Conservation (phyloP, 2,329 filamentous ascomycete species). For the Lecanoromycetidae sp. region DNA sequence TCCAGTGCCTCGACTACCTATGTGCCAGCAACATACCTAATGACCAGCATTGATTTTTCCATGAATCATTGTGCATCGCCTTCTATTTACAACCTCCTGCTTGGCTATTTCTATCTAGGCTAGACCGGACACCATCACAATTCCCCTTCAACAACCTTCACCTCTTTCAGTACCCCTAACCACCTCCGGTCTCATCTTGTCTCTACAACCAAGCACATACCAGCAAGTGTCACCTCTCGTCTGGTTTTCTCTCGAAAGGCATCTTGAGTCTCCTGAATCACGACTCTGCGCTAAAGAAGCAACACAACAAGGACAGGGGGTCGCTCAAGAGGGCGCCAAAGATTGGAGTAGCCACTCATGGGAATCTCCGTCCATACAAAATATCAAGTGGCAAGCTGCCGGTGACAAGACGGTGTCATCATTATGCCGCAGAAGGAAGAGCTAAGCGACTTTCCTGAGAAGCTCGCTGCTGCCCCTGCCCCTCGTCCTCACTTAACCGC, state of each 20-base stretch:
- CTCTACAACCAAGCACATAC: background rate
- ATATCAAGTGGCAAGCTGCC: constrained; percentile 11
- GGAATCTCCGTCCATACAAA: background rate
- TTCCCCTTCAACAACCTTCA: background rate
- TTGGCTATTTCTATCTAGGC: background rate
- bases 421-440: constrained; percentile 15
- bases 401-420: constrained; percentile 17
- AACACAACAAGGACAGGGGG: background rate
- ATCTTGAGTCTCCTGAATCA: background rate
- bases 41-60: constrained; percentile 4
- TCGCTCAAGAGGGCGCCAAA: constrained; percentile 9
- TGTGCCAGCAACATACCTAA: constrained; percentile 7
- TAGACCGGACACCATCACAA: background rate
- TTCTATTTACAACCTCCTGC: background rate
- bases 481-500: constrained; percentile 12
- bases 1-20: background rate
- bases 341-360: constrained; percentile 6
- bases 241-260: too few relatives aligned
- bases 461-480: constrained; percentile 8
- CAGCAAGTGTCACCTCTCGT: background rate
- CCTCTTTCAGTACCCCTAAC: background rate
- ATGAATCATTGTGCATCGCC: constrained; percentile 8
- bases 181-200: background rate
- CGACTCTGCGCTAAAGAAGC: background rate
- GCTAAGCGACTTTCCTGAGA: constrained; percentile 9